These are phyloP conservation scores for Sporothrix luriei DNA, from an alignment of 2,329 filamentous ascomycete genomes.

Conservation along the genomic window DNA sequence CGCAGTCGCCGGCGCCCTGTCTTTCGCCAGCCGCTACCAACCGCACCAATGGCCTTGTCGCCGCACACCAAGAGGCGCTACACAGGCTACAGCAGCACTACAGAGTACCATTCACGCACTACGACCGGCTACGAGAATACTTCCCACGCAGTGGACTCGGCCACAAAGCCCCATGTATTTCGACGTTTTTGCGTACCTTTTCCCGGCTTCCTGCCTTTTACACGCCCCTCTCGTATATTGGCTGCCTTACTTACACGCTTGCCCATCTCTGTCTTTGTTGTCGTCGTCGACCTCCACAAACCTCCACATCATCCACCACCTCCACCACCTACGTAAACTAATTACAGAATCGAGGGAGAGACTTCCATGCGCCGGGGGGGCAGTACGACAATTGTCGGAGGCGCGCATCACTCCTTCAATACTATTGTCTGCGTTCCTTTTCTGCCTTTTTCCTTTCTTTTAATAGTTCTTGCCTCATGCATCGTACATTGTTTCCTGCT, in stretches of 20 bases:
- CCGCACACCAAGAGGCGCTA: constrained; percentile 19
- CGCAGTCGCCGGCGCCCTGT: constrained; percentile 7
- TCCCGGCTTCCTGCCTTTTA: not conserved
- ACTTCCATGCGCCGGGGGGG: constrained; percentile 24
- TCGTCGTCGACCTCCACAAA: constrained; percentile 30
- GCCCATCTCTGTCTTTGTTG: constrained; percentile 22
- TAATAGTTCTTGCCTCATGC: not conserved
- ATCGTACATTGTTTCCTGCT: not conserved
- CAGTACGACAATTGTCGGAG: constrained; percentile 7
- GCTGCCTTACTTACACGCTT: constrained; percentile 29
- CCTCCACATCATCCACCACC: constrained; percentile 28
- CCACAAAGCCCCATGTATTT: not conserved
- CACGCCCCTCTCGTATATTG: constrained; percentile 31
- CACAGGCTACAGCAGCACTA: constrained; percentile 23
- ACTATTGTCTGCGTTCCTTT: not conserved
- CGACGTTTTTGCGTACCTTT: constrained; percentile 15
- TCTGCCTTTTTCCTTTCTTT: not conserved
- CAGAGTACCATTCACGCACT: constrained; percentile 22
- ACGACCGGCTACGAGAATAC: constrained; percentile 16
- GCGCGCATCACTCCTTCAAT: constrained; percentile 17
- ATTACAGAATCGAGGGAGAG: constrained; percentile 27
- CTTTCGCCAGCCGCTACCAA: constrained; percentile 18
- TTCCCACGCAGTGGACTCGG: not conserved
- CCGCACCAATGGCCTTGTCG: constrained; percentile 7
- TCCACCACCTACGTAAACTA: constrained; percentile 29